Evolutionary conservation across 2,329 filamentous ascomycete genomes (phyloP), one percentile per base, ranked within the genome.

Genomic region (Thermothelomyces thermophilus): DNA sequence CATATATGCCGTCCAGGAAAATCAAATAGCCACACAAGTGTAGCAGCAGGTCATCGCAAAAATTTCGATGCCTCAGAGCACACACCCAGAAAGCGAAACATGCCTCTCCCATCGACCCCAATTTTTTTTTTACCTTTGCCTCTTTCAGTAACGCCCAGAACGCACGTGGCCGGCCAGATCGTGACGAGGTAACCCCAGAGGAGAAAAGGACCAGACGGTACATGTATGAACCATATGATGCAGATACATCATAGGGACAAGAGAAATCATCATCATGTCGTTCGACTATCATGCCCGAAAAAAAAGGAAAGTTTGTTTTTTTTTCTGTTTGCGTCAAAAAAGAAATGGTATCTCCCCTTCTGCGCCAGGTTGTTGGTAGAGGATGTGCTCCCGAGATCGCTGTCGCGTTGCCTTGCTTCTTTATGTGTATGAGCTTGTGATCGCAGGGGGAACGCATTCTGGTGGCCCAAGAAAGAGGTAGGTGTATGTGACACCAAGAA

Each of bases 211-310:
- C 24, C n/a, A 39, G 44, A 28, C 36, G 39, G 22, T 41, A 31
- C 33, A 30, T 41, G 33, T 39, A 44, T 50, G 47, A 47, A 24
- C 35, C 24, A 34, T 39, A 28, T 49, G 34, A 46, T 42, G 33
- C 24, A 40, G 22, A 41, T 41, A 40, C 17, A 39, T 43, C 37
- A 51, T 42, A 24, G 28, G 33, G 39, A 41, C 42, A 41, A 20
- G 20, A 33, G 17, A 37, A 34, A 28, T 33, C 26, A 51, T 46
- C 48, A 46, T 51, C 48, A 47, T 51, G 48, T 51, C 48, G 48
- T 51, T 51, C 20, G 24, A 42, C 28, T 40, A 10, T 48, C 35
- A 35, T 48, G 37, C 30, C 40, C 44, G 31, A 35, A 8, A 30
- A 40, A 30, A 33, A 35, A 40, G 39, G 28, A 46, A 40, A 39